These are phyloP conservation scores for Phaeolepiota aurea DNA, from an alignment of 768 basidiomycete species.

Conservation along the genomic window DNA sequence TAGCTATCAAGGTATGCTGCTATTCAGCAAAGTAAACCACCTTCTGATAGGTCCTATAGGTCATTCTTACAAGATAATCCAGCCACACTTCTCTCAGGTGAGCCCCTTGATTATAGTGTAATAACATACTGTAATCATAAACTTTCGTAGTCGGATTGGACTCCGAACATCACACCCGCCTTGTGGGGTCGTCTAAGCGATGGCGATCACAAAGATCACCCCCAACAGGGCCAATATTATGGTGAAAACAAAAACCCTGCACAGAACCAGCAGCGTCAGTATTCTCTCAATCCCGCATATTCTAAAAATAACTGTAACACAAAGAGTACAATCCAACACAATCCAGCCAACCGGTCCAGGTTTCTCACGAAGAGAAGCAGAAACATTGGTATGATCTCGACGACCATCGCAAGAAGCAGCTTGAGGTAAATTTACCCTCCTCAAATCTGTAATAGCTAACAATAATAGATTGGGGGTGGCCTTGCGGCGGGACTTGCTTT, in stretches of 20 bases:
- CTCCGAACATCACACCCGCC: conserved; percentile 51
- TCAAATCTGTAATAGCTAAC: not conserved
- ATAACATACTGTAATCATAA: not conserved
- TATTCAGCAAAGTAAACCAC: no score
- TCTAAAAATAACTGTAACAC: no score
- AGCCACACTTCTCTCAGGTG: conserved; percentile 65
- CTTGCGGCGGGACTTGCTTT: conserved; percentile 44
- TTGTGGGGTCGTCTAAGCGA: conserved; percentile 54
- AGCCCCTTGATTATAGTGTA: conserved; percentile 2
- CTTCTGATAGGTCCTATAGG: no score
- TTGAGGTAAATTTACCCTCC: conserved; percentile 34
- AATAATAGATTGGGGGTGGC: conserved; percentile 53
- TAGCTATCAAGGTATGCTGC: conserved; percentile 38
- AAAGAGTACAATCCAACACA: conserved; percentile 7
- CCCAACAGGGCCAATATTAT: conserved; percentile 19
- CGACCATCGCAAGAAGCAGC: conserved; percentile 47
- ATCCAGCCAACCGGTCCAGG: conserved; percentile 4
- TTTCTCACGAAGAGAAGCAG: conserved; percentile 35
- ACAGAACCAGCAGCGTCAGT: conserved; percentile 18
- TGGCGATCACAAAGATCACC: conserved; percentile 12
- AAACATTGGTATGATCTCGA: conserved; percentile 50
- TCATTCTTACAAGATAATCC: conserved; percentile 58
- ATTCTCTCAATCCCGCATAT: no score
- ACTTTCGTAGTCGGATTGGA: conserved; percentile 51
- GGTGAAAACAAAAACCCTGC: conserved; percentile 18